Base-by-base conservation (phyloP, 768 basidiomycete species). In the Suillus spraguei region DNA sequence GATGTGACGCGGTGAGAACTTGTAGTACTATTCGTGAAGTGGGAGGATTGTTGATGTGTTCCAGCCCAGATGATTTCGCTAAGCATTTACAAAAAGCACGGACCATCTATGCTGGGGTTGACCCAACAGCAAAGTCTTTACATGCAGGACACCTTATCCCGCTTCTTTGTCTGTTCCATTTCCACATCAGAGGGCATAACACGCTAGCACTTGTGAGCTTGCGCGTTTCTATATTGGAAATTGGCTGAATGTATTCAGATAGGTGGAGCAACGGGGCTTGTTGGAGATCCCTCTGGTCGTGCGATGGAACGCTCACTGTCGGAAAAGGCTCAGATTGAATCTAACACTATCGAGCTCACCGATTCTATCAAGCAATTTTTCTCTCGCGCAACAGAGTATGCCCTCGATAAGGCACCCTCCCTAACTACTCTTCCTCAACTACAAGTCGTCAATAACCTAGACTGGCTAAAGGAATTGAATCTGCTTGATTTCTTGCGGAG, bases 91-190 rank as follows among this genome's bases (percentile, higher is more conserved):
- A 67, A 22, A 67, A 60, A 46, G 59, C 71, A 42, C 86, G 84
- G 67, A 85, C 85, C 0, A 83, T 94, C 20, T 99, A 99, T 72
- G 82, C 87, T 5, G 97, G 97, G 41, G 84, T 99, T 47, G 97
- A 99, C 72, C 97, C 97, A 16, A 95, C 97, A 2, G 95, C 95
- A 5, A 80, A 78, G 32, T 91, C 94, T 1, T 81, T 99, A 20
- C 97, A 99, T 74, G 91, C 95, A 60, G 97, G 97, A 4, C 96
- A 99, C 73, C 84, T 99, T 2, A 79, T 98, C 24, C 95, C 97
- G 2, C 78, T 99, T 52, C 83, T 99, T 71, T 88, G 86, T 59
- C 74, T 98, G 52, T 79, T 98, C 17, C 97, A 98, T 71, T 97
- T 99, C 73, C 90, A 90, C 53, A 70, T 92, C 44, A 82, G 83